Evolutionary conservation across 495 filamentous ascomycete genomes (phyloP), one percentile per base, ranked within the genome.

Genomic region (Chaetomium fimeti): DNA sequence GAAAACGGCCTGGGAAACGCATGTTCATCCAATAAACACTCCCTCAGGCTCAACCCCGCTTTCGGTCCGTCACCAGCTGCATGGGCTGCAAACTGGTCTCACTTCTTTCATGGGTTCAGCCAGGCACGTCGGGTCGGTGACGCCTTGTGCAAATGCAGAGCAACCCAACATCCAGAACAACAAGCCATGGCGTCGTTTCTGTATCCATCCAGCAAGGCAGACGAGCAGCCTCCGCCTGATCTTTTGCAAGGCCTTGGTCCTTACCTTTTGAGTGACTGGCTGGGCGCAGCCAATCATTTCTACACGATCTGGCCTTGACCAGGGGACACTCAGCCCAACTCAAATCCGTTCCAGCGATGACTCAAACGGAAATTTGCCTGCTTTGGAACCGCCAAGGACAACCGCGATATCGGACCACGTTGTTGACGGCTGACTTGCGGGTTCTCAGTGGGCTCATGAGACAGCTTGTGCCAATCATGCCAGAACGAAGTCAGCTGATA

Each of bases 331-430:
- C 45, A 49, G 40, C 40, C 57, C 40, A 59, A 29, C 43, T 47
- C 27, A 48, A 6, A 24, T 24, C 28, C n/a, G 12, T n/a, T 11
- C 25, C 25, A 18, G 27, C 57, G 43, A 60, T 60, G 57, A 60
- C 57, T 60, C 57, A 51, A 60, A 45, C 45, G 13, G 15, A 59
- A 48, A 59, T 47, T 59, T 59, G 42, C 40, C 57, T 36, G 40
- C 27, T 36, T 25, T 0, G 2, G n/a, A 38, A 18, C 16, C 32
- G 13, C 15, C 9, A 58, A 25, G 8, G 20, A 49, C 57, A 47
- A 18, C 27, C 42, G 57, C 57, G 57, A 60, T 59, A 59, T 59
- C 57, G 57, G 57, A 59, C 57, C 57, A 59, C 42, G 25, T n/a
- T 20, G 22, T 24, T 7, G 13, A 13, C 5, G 29, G 40, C 25